Percentiles rank a stretch among this genome's conserved stretches.
phyloP scores from a whole-genome alignment of 305 asterid species.

The Withania somnifera region DNA sequence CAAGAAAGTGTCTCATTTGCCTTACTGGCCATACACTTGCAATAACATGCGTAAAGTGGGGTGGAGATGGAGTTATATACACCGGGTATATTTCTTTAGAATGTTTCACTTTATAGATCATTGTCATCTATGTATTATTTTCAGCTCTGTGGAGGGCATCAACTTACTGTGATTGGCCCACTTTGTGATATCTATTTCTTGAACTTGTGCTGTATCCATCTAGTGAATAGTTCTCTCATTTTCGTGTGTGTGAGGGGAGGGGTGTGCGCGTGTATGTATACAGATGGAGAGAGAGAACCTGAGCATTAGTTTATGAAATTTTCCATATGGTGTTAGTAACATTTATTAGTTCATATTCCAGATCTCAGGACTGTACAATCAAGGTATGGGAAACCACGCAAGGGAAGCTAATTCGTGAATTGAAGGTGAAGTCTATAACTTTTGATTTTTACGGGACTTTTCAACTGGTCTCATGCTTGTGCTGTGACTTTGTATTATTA shows the following conservation, averaged over 20 bases:
- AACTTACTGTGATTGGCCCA: neutral
- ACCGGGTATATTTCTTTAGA: constrained; percentile 53
- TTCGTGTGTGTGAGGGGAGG: neutral
- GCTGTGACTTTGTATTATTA: neutral
- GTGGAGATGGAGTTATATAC: constrained; percentile 91
- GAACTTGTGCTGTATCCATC: neutral
- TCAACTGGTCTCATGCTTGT: neutral
- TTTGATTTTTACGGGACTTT: neutral
- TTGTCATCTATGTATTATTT: neutral
- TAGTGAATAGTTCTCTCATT: neutral
- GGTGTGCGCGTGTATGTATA: neutral
- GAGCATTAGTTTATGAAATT: neutral
- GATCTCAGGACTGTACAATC: constrained; percentile 94
- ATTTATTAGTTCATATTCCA: constrained; percentile 18
- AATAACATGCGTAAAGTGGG: constrained; percentile 96
- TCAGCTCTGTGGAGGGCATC: neutral
- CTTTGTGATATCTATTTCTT: neutral
- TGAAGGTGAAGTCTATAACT: constrained; percentile 45
- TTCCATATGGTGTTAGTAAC: neutral
- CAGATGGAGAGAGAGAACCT: neutral
- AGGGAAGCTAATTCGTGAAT: constrained; percentile 84
- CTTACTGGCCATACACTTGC: constrained; percentile 92
- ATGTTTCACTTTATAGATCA: neutral
- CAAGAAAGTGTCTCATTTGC: constrained; percentile 54
- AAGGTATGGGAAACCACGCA: constrained; percentile 89